Conservation (phyloP, 805 yeast genomes). For the Saturnispora quitensis region DNA sequence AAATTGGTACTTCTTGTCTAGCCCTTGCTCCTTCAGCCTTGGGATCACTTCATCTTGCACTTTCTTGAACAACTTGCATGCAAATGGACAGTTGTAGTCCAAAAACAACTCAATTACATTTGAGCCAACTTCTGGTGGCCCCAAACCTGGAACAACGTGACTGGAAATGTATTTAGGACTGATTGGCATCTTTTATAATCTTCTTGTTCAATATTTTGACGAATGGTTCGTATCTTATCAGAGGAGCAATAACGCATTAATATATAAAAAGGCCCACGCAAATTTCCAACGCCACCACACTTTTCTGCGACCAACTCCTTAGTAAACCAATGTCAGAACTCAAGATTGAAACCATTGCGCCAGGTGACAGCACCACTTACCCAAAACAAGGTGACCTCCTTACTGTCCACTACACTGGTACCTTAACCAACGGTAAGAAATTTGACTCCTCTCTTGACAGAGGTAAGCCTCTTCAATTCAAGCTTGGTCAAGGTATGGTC, state of each 20-base stretch:
- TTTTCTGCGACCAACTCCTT: not conserved
- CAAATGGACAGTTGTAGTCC: constrained; percentile 74
- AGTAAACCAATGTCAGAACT: constrained; percentile 14
- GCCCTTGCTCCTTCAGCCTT: constrained; percentile 30
- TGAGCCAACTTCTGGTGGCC: not conserved
- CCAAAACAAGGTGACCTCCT: constrained; percentile 84
- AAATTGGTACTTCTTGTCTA: constrained; percentile 46
- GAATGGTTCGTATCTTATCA: not conserved
- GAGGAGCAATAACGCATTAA: not conserved
- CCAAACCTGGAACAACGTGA: constrained; percentile 14
- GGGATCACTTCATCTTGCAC: constrained; percentile 48
- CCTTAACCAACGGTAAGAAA: constrained; percentile 89
- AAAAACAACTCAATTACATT: constrained; percentile 50
- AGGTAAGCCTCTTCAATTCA: constrained; percentile 90
- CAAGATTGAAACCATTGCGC: constrained; percentile 28
- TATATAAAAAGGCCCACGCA: not conserved
- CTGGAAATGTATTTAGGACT: constrained; percentile 18
- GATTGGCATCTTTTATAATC: not conserved
- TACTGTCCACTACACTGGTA: constrained; percentile 93
- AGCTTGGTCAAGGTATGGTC: constrained; percentile 93
- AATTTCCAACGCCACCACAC: not conserved
- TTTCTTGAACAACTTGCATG: constrained; percentile 53
- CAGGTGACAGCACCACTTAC: constrained; percentile 76
- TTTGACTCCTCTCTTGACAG: constrained; percentile 94
- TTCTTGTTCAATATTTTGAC: not conserved